Evolutionary conservation across 495 filamentous ascomycete genomes (phyloP), one percentile per base, ranked within the genome.

Genomic region (Chaetomium fimeti): DNA sequence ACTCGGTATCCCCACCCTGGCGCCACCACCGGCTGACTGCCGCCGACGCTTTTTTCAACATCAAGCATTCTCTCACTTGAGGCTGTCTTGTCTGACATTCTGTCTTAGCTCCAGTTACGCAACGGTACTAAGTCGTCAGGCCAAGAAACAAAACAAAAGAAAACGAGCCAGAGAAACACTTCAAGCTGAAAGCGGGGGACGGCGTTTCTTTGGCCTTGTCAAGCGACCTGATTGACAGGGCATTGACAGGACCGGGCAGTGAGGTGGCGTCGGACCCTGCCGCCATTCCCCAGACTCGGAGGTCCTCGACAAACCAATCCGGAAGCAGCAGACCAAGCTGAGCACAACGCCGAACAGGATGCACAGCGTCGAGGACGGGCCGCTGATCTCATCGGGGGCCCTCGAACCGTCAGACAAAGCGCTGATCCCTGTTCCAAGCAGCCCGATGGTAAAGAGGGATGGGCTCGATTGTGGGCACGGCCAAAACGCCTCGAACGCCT

Each of bases 191-290:
- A 55, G 52, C 29, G 52, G 52, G 52, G 51, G n/a, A n/a, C 27
- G 3, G 27, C 51, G 5, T 29, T 11, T 54, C 51, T 54, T 28
- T 54, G 28, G 13, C 1, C 12, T 9, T n/a, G 13, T 56, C 53
- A 40, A 38, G 20, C 43, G n/a, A 18, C 49, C 16, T 16, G 53
- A 53, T 53, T 53, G 53, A 40, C 55, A 58, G 38, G 55, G 36
- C 24, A 12, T 32, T 36, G 52, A 16, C 27, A 20, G 52, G 52
- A 25, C 36, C 16, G 36, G 59, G 1, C 32, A 38, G 16, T 12
- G 9, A 53, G 29, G 62, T 68, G 61, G 66, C 66, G 55, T 54
- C 65, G 51, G 62, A 61, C 51, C 49, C 56, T 64, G 61, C 56
- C 65, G 55, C 61, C 29, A 15, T 63, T 56, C 65, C 60, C 63